phyloP scores from a whole-genome alignment of 768 basidiomycete species.

The Amanita subjunquillea region DNA sequence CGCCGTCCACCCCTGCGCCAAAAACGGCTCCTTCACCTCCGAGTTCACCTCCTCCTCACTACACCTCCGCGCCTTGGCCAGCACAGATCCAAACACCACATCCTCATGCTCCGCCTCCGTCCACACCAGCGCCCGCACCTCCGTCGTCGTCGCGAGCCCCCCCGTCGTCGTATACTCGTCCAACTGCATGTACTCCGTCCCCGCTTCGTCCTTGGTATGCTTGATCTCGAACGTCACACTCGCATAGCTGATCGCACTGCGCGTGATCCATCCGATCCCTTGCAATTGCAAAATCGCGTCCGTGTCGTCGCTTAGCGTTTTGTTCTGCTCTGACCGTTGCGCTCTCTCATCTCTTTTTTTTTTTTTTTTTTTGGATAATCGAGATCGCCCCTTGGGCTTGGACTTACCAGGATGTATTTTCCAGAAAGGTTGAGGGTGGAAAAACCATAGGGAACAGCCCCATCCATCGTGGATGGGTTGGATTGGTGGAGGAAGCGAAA shows the following conservation, averaged over 20 bases:
- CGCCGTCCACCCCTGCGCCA: constrained; percentile 30
- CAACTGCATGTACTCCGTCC: constrained; percentile 56
- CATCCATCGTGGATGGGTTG: not conserved
- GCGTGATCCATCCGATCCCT: constrained; percentile 63
- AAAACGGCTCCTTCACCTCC: constrained; percentile 22
- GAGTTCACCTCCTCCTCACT: constrained; percentile 29
- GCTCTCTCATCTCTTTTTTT: not conserved
- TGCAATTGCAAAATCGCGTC: constrained; percentile 61
- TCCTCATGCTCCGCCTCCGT: constrained; percentile 41
- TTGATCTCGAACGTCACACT: constrained; percentile 52
- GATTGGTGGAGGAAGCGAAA: not conserved
- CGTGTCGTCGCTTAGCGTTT: constrained; percentile 45
- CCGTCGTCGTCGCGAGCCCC: constrained; percentile 45
- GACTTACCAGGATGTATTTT: not conserved
- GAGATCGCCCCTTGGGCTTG: too few species aligned
- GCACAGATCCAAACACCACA: constrained; percentile 48
- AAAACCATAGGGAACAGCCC: constrained; percentile 3
- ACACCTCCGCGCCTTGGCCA: constrained; percentile 43
- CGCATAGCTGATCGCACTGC: constrained; percentile 47
- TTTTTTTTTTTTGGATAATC: too few species aligned
- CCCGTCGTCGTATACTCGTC: constrained; percentile 50
- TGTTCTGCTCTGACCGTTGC: constrained; percentile 38
- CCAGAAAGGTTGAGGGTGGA: not conserved
- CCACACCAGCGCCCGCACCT: constrained; percentile 52
- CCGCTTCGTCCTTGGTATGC: constrained; percentile 51